Evolutionary conservation across 169 alveolate genomes (phyloP).

Genomic region (Eimeria praecox): DNA sequence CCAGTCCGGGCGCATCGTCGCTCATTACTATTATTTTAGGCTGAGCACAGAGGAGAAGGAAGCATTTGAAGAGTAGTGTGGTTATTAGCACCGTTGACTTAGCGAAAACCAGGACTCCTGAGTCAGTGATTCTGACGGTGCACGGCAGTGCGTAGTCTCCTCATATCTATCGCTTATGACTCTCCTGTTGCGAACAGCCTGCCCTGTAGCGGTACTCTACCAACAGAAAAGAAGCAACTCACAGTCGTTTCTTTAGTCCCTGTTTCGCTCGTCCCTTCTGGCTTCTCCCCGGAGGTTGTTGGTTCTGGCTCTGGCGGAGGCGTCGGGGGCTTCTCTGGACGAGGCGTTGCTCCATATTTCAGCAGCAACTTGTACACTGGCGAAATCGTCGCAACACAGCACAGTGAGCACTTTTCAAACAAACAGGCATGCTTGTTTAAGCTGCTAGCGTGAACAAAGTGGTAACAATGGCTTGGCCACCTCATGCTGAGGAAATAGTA

Average conservation of each 20-base stretch:
- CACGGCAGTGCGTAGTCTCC: neutral
- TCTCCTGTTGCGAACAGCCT: neutral
- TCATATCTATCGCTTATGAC: too few species aligned
- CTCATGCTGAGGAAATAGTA: neutral
- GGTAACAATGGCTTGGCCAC: neutral
- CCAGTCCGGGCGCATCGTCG: conserved; percentile 73
- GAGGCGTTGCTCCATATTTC: conserved; percentile 71
- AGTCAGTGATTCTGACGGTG: neutral
- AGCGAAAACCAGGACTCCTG: neutral
- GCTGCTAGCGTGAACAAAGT: neutral
- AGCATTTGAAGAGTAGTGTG: neutral
- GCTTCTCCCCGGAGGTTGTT: conserved; percentile 1
- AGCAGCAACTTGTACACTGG: conserved; percentile 63
- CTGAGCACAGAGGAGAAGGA: neutral
- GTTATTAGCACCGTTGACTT: neutral
- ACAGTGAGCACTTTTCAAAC: neutral
- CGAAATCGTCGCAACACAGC: neutral
- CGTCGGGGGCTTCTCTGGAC: conserved; percentile 73
- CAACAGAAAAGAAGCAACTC: neutral
- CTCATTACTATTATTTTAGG: conserved; percentile 18
- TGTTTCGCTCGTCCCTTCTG: neutral
- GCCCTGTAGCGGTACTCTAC: neutral
- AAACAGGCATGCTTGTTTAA: neutral
- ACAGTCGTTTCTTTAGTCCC: neutral
- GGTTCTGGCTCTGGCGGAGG: conserved; percentile 78